A percentile compares a stretch with the other conserved stretches of the same genome.
Evolutionary conservation across 805 yeast species (phyloP).

Genomic region (Kuraishia piskuri): DNA sequence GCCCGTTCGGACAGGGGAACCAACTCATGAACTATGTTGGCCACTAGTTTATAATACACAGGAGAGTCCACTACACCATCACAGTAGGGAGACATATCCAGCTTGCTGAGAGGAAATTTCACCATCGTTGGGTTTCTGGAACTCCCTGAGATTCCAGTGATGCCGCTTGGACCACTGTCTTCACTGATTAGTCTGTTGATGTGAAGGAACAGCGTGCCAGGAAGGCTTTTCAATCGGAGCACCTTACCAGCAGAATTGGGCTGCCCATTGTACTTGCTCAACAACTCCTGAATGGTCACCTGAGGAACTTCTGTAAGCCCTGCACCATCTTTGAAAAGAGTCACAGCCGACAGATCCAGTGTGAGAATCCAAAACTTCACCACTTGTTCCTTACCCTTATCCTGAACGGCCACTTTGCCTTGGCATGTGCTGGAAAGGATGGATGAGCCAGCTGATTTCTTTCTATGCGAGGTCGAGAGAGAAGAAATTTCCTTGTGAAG

Average conservation of each 20-base stretch:
- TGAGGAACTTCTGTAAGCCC: conserved; percentile 41
- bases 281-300: conserved; percentile 31
- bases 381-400: conserved; percentile 16
- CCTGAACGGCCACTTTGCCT: background rate
- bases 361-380: conserved; percentile 45
- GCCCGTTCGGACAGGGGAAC: conserved; percentile 4
- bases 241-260: conserved; percentile 14
- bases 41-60: conserved; percentile 32
- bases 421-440: conserved; percentile 48
- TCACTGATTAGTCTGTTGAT: conserved; percentile 42
- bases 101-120: conserved; percentile 36
- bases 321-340: conserved; percentile 44
- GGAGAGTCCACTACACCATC: conserved; percentile 12
- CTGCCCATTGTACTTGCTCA: conserved; percentile 22
- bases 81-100: conserved; percentile 27
- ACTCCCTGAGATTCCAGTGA: conserved; percentile 20
- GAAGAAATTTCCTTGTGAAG: conserved; percentile 22
- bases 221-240: conserved; percentile 34
- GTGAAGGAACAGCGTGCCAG: conserved; percentile 47
- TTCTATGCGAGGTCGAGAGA: conserved; percentile 1
- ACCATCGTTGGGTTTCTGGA: conserved; percentile 55
- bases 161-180: conserved; percentile 17
- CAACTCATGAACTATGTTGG: conserved; percentile 37
- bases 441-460: conserved; percentile 19
- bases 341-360: conserved; percentile 49